Percentiles rank a stretch among this genome's conserved stretches.
phyloP scores from a whole-genome alignment of 1,284 basidiomycete genomes.

The Ceratobasidium sp. region DNA sequence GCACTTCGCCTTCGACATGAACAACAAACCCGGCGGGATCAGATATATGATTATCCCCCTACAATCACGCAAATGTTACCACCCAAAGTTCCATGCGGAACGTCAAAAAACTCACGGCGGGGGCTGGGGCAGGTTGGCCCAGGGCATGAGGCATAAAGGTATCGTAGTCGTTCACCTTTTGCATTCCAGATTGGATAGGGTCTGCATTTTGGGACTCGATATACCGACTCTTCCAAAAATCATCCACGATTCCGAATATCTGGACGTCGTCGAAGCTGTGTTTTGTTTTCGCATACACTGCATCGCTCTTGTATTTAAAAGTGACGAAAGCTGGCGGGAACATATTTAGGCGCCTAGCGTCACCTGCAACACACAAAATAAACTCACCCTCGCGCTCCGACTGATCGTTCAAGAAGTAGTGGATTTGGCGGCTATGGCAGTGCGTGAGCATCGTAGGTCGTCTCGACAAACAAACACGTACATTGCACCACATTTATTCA shows the following conservation, averaged over 20 bases:
- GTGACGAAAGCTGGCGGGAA: conserved; percentile 21
- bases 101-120: neutral
- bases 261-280: conserved; percentile 35
- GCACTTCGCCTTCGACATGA: conserved; percentile 39
- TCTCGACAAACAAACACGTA: neutral
- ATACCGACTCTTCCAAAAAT: conserved; percentile 39
- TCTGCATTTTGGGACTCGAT: conserved; percentile 38
- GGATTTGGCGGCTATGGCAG: conserved; percentile 21
- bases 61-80: neutral
- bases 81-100: neutral
- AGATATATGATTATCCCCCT: conserved; percentile 39
- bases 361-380: neutral
- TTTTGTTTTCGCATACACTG: conserved; percentile 37
- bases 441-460: neutral
- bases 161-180: conserved; percentile 32
- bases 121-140: conserved; percentile 9
- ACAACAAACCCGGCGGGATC: conserved; percentile 39
- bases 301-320: conserved; percentile 40
- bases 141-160: conserved; percentile 38
- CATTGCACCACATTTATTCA: conserved; percentile 39
- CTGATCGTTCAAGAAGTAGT: conserved; percentile 33
- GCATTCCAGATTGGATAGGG: conserved; percentile 22
- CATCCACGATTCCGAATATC: conserved; percentile 33
- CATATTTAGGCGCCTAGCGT: conserved; percentile 4
- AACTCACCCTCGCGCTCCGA: conserved; percentile 31